Base-by-base conservation (phyloP, 805 yeast genomes). In the Cyberlindnera maritima region DNA sequence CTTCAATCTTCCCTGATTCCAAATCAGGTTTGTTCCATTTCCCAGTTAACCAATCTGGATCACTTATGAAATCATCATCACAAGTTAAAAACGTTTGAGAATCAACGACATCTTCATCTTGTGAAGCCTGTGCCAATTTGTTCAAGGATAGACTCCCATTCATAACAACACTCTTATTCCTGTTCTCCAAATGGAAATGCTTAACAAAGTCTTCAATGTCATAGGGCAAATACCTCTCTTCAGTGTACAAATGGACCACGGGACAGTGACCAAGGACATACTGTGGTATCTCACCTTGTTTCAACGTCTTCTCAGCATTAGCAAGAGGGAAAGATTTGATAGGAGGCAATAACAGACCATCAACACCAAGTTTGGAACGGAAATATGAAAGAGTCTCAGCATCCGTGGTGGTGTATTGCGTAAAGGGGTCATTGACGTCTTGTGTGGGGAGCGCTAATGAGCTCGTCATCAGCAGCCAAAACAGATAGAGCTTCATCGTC, bases 1-100 rank as follows among this genome's bases (percentile, higher is more conserved):
- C 68, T 44, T 71, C 69, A 21, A 88, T 82, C 45, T 75, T 76
- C 0, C 97, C 97, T 25, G 81, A 80, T 44, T 80, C 75, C 36
- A 84, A 67, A 42, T 79, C 80, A 2, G 97, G 97, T 44, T 74
- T 70, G 57, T 85, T 85, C 19, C 69, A 61, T 21, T 57, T 57
- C 0, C 97, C 97, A 0, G 96, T 84, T 44, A 92, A 74, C 96
- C 96, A 92, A 18, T 81, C 84, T 0, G 97, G 96, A 48, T 80
- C 78, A 51, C 80, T 63, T 45, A 76, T 80, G 63, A 90, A 91
- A 59, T 90, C 95, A 48, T 79, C 67, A 14, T 94, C 73, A 36
- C 47, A 33, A 1, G 89, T 81, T 66, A 92, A 53, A 57, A 67
- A 90, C 1, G 85, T 63, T 12, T 68, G 63, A 2, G 61, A 59